Percentiles rank a stretch among this genome's conserved stretches.
These are phyloP conservation scores for Salix udensis DNA, from an alignment of 345 rosid genomes.

Conservation along the genomic window DNA sequence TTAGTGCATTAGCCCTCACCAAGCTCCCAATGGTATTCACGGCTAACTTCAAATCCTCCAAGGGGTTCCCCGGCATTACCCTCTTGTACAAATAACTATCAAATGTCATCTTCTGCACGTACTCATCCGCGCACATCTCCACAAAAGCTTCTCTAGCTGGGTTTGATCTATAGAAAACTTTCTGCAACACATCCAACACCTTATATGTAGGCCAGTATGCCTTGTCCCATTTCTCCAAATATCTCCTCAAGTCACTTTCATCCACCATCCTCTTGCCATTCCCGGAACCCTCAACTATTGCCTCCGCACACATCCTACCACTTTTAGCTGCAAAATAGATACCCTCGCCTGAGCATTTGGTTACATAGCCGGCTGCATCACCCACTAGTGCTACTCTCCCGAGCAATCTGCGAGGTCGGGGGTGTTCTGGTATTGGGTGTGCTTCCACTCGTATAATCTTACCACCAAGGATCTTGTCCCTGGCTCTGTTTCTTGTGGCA, in stretches of 20 bases:
- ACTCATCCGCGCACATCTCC: conserved; percentile 86
- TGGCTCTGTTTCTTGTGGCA: conserved; percentile 81
- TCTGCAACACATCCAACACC: conserved; percentile 80
- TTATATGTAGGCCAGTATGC: conserved; percentile 92
- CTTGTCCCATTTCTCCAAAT: conserved; percentile 95
- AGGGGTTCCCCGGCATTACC: conserved; percentile 76
- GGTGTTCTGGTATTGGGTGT: conserved; percentile 89
- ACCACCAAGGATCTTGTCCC: conserved; percentile 84
- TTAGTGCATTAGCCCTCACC: conserved; percentile 89
- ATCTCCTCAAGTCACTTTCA: conserved; percentile 80
- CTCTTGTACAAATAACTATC: conserved; percentile 87
- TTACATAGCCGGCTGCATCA: conserved; percentile 90
- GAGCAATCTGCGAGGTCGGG: conserved; percentile 62
- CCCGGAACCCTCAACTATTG: conserved; percentile 77
- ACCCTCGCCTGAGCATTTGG: conserved; percentile 88
- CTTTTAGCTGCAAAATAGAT: conserved; percentile 93
- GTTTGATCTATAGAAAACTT: conserved; percentile 81
- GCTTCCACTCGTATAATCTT: conserved; percentile 90
- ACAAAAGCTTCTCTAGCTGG: conserved; percentile 93
- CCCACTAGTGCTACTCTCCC: conserved; percentile 80
- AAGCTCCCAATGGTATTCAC: conserved; percentile 90
- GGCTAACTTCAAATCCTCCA: conserved; percentile 84
- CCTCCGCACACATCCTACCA: conserved; percentile 94
- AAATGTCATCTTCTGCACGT: conserved; percentile 94
- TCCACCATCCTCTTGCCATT: conserved; percentile 82